Conservation (phyloP, 2,329 filamentous ascomycete species). For the Ophiostoma sp. region DNA sequence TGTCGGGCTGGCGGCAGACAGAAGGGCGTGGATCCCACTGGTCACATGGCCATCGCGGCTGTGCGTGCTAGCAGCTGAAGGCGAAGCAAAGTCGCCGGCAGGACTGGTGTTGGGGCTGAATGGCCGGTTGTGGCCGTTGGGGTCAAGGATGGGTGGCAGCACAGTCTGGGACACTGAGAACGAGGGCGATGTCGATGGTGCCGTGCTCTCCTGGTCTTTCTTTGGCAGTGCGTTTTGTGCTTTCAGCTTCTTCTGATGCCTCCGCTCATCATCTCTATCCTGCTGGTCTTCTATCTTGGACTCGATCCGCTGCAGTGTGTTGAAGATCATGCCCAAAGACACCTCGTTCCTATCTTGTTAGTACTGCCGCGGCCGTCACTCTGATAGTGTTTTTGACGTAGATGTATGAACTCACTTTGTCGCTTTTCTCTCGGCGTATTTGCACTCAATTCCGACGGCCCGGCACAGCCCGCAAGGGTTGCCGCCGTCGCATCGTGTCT, state of each 20-base stretch:
- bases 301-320: constrained; percentile 48
- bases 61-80: constrained; percentile 16
- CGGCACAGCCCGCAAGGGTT: constrained; percentile 49
- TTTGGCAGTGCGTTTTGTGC: neutral
- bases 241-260: neutral
- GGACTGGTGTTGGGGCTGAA: constrained; percentile 15
- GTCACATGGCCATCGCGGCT: constrained; percentile 22
- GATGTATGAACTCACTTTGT: constrained; percentile 39
- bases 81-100: constrained; percentile 16
- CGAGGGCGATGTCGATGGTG: neutral
- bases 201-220: neutral
- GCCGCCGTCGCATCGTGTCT: constrained; percentile 51
- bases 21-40: constrained; percentile 31
- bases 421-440: constrained; percentile 47
- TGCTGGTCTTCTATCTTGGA: constrained; percentile 41
- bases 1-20: constrained; percentile 20
- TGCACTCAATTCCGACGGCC: constrained; percentile 43
- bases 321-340: constrained; percentile 50
- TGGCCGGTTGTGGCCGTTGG: constrained; percentile 2
- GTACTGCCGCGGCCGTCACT: neutral
- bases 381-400: neutral
- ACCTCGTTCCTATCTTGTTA: constrained; percentile 42
- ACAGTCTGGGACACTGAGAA: neutral
- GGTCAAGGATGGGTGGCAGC: constrained; percentile 12
- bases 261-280: neutral